Evolutionary conservation across 2,329 filamentous ascomycete species (phyloP), one percentile per base, ranked within the genome.

Genomic region (Rhytidhysteron rufulum): DNA sequence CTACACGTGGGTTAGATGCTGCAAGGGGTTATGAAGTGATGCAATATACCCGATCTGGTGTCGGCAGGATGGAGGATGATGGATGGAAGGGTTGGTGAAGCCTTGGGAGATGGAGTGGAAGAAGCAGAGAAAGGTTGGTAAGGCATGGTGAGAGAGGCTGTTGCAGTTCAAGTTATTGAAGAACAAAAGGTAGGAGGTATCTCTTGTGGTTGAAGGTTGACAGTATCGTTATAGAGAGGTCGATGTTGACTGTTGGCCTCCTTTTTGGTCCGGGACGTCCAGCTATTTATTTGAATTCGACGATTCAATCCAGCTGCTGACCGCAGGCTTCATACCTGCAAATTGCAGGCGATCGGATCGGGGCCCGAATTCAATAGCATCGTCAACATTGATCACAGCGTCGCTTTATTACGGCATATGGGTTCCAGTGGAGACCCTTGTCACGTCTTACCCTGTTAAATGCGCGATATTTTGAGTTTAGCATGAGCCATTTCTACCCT

Each of bases 1-100:
- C 60, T 64, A 25, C 11, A 54, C 40, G 48, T 44, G 41, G 54
- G 57, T 65, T 62, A 62, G 60, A 63, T 18, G 13, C 17, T 13
- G 35, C 49, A 45, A 55, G 54, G 57, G 58, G 50, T 51, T 57
- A 50, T 49, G 50, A 57, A 48, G 58, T 56, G 55, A 57, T 63
- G 57, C 55, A 56, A 57, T 62, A 63, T 64, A 65, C 62, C 62
- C 60, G n/a, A n/a, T n/a, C n/a, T n/a, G n/a, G n/a, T n/a, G n/a
- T 59, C 57, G 55, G 57, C 50, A 54, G 60, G 57, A 61, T 57
- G 52, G 43, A 65, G 60, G 56, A 65, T 58, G 62, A 65, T 65
- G 48, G 62, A 62, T 16, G 62, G 61, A 44, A 59, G 40, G 39
- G 34, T 55, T 27, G 54, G 50, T 41, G 57, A 54, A 30, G 55